Percentiles rank a stretch among this genome's conserved stretches.
These are phyloP conservation scores for Diplodia mutila DNA, from an alignment of 2,329 filamentous ascomycete species.

Conservation along the genomic window DNA sequence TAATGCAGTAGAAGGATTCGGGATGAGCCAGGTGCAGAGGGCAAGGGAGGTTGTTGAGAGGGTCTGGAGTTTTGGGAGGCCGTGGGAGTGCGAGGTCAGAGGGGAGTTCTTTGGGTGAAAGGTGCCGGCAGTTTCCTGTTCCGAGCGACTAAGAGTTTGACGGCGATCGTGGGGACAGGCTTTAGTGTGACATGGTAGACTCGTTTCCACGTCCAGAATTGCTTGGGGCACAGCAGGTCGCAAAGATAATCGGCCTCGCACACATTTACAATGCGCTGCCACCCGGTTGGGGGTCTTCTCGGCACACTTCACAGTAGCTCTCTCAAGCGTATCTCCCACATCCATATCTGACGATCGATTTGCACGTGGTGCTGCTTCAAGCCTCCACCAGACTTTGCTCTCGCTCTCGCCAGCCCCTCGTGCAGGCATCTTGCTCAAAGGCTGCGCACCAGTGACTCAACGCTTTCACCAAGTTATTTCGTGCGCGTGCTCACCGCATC, in stretches of 20 bases:
- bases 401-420: neutral
- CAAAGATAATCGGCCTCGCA: too few species aligned
- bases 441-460: neutral
- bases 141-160: neutral
- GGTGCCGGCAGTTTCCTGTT: too few species aligned
- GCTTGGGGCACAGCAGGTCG: too few species aligned
- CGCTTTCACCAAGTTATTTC: neutral
- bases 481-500: neutral
- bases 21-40: conserved; percentile 70
- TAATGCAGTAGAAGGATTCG: conserved; percentile 69
- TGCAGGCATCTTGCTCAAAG: neutral
- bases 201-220: too few species aligned
- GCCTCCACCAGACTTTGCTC: neutral
- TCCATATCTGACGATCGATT: neutral
- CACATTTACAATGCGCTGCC: too few species aligned
- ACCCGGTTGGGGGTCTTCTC: too few species aligned
- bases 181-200: neutral
- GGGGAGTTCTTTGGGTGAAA: conserved; percentile 68
- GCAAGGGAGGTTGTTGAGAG: conserved; percentile 68
- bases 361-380: neutral
- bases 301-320: neutral
- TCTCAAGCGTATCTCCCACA: neutral
- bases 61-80: conserved; percentile 67
- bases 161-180: neutral
- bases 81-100: conserved; percentile 69